Evolutionary conservation across 2,329 filamentous ascomycete genomes (phyloP), one percentile per base, ranked within the genome.

Genomic region (Cladosporium sp.): DNA sequence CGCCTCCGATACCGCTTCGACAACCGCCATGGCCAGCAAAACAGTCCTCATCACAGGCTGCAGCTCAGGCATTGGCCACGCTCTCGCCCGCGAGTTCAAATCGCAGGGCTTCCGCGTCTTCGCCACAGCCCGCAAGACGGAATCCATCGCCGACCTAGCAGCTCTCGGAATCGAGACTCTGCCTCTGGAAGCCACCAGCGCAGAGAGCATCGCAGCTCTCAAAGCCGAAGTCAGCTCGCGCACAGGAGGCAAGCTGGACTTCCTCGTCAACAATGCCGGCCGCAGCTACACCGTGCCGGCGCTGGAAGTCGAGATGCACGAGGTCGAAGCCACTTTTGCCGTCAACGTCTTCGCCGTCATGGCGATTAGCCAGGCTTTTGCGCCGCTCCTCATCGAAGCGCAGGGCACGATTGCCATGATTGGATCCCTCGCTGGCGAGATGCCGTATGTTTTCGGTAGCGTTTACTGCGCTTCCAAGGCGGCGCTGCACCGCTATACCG

Each of bases 401-500:
- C 73, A 74, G 56, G 69, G 67, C 8, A 77, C 75, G 0, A 77
- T 79, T 39, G 76, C 78, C 6, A 72, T 75, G 55, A 60, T 58
- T 25, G 56, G 55, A 6, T 58, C 56, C 7, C 48, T 80, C 22
- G 77, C 77, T 0, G 77, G 67, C 8, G 65, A 77, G 1, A 75
- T 76, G 73, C 71, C 74, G 0, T 76, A 76, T 55, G 74, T 73
- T 4, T 76, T 74, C 58, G 73, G 71, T 20, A 69, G 60, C 37
- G 71, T 71, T 3, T 86, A 86, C 72, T 83, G 82, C 63, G 80
- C 82, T 7, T 80, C 78, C 36, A 85, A 85, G 67, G 83, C 81
- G 0, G 83, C 83, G 0, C 65, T 86, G 35, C 82, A 85, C 65
- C 74, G 77, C 1, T 86, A 82, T 67, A 79, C 77, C 57, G 77